phyloP scores from a whole-genome alignment of 345 rosid species.

The Trapa incisa region DNA sequence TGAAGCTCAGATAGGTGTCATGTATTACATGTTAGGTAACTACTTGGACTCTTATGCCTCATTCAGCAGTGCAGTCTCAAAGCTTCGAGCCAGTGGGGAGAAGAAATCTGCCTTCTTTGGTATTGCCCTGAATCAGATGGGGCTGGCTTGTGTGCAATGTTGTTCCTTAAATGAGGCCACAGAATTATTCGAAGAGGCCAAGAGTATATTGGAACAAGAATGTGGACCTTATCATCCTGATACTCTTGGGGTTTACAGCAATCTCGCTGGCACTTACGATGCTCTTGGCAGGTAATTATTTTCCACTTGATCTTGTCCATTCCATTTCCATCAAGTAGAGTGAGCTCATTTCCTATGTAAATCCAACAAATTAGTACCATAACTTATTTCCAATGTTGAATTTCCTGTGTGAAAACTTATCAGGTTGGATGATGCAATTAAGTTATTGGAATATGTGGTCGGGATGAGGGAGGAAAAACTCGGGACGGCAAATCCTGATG shows the following conservation, averaged over 20 bases:
- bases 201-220: constrained; percentile 55
- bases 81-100: constrained; percentile 61
- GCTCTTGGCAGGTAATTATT: constrained; percentile 69
- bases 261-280: constrained; percentile 91
- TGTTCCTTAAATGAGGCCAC: constrained; percentile 59
- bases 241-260: constrained; percentile 85
- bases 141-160: constrained; percentile 74
- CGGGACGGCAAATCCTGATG: constrained; percentile 83
- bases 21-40: constrained; percentile 74
- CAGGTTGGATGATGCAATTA: constrained; percentile 84
- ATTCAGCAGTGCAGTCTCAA: constrained; percentile 46
- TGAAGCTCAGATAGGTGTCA: constrained; percentile 91
- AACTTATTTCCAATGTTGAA: not conserved
- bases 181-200: constrained; percentile 78
- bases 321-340: no score
- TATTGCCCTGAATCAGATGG: constrained; percentile 88
- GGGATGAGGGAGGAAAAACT: constrained; percentile 75
- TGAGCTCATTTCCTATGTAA: not conserved
- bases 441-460: constrained; percentile 54
- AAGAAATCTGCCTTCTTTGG: constrained; percentile 79
- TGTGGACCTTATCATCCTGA: constrained; percentile 77
- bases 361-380: no score
- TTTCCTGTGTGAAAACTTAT: constrained; percentile 3
- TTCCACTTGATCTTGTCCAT: not conserved
- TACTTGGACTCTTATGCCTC: constrained; percentile 61